phyloP scores from a whole-genome alignment of 1,139 yeast genomes.

The Sugiyamaella sp. region DNA sequence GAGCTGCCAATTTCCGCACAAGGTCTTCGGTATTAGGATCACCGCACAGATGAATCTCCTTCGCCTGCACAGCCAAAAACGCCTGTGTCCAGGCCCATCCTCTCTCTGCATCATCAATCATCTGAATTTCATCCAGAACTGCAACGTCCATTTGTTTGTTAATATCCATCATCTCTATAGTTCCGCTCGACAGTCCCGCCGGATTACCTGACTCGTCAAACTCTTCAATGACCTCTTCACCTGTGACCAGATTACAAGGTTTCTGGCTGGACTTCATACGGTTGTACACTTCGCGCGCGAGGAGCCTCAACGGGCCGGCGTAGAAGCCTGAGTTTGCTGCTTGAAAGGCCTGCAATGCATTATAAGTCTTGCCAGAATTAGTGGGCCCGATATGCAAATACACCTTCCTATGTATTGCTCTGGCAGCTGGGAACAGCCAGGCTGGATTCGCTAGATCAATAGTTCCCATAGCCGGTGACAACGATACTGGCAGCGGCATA shows the following conservation, averaged over 20 bases:
- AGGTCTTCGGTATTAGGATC: conserved; percentile 80
- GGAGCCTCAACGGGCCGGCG: conserved; percentile 89
- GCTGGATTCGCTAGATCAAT: conserved; percentile 52
- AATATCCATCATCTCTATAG: conserved; percentile 89
- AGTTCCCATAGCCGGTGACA: conserved; percentile 19
- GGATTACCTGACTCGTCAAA: conserved; percentile 65
- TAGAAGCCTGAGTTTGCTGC: conserved; percentile 80
- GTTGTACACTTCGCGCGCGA: conserved; percentile 91
- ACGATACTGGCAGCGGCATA: background rate
- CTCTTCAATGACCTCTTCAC: conserved; percentile 84
- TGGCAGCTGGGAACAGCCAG: conserved; percentile 87
- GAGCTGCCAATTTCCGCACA: conserved; percentile 56
- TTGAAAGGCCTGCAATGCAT: conserved; percentile 71
- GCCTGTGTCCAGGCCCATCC: conserved; percentile 98
- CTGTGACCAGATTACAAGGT: conserved; percentile 84
- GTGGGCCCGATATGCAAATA: conserved; percentile 97
- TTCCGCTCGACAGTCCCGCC: conserved; percentile 80
- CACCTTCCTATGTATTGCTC: conserved; percentile 76
- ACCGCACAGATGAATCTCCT: conserved; percentile 90
- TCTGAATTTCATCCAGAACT: conserved; percentile 93
- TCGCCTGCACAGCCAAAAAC: conserved; percentile 80
- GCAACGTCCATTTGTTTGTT: conserved; percentile 76
- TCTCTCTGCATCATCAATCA: conserved; percentile 77
- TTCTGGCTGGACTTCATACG: conserved; percentile 66
- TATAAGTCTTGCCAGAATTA: conserved; percentile 93